A percentile compares a stretch with the other conserved stretches of the same genome.
These are phyloP conservation scores for Fremontodendron californicum DNA, from an alignment of 345 rosid genomes.

Conservation along the genomic window DNA sequence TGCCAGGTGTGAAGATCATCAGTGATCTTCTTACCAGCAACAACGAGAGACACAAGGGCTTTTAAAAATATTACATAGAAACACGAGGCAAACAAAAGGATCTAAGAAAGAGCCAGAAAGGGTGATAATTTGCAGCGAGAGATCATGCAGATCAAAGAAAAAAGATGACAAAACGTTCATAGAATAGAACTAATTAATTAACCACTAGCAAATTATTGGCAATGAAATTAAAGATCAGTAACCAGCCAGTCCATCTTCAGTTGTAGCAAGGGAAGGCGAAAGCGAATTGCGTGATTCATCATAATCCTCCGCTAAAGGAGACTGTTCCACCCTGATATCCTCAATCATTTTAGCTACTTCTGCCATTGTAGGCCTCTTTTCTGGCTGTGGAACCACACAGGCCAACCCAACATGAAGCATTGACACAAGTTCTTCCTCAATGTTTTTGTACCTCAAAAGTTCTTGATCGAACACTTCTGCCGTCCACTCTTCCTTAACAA, in stretches of 20 bases:
- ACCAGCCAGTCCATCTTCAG: conserved; percentile 61
- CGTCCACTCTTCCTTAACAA: conserved; percentile 97
- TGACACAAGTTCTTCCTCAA: conserved; percentile 81
- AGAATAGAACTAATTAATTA: no score
- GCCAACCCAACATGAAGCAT: conserved; percentile 93
- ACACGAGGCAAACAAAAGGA: background rate
- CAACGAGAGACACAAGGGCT: background rate
- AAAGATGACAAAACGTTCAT: background rate
- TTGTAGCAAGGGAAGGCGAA: conserved; percentile 84
- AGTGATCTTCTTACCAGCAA: background rate
- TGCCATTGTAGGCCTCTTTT: conserved; percentile 77
- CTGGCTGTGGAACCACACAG: conserved; percentile 73
- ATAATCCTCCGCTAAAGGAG: conserved; percentile 87
- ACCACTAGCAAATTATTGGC: background rate
- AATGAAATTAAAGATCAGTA: conserved; percentile 22
- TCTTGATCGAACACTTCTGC: conserved; percentile 95
- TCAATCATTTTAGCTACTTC: conserved; percentile 89
- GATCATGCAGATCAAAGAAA: background rate
- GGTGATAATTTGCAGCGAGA: background rate
- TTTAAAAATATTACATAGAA: background rate
- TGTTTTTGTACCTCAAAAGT: conserved; percentile 89
- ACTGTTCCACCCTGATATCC: conserved; percentile 89
- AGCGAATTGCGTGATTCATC: conserved; percentile 86
- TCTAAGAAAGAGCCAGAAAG: background rate
- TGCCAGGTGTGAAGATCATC: background rate